Evolutionary conservation across 2,329 filamentous ascomycete species (phyloP), one percentile per base, ranked within the genome.

Genomic region (Dactylonectria estremocensis): DNA sequence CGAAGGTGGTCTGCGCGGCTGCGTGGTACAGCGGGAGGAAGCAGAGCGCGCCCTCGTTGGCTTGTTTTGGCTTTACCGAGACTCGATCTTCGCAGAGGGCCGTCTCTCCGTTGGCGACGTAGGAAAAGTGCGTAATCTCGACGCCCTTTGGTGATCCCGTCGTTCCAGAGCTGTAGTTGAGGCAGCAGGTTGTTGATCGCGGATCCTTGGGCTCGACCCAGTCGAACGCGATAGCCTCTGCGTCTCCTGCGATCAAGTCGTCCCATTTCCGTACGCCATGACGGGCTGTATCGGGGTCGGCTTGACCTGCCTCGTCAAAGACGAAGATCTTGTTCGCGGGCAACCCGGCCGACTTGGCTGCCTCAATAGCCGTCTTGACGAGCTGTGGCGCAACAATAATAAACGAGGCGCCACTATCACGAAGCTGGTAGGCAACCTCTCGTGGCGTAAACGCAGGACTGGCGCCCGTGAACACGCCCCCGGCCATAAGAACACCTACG

Each of bases 111-210:
- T 95, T 95, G 68, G 92, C 86, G 46, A 94, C 87, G 75, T 93
- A 93, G 70, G 93, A 91, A 62, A 84, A 82, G 79, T 95, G 93
- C 22, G 89, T 89, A 69, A 95, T 91, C 80, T 92, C 90, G 8
- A 96, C 93, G 8, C 94, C 94, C 77, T 96, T 97, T 5, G 94
- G 93, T 1, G 94, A 85, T 1, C 94, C 94, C 0, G 94, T 96
- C 7, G 92, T 95, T 6, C 93, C 89, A 24, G 88, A 91, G 70
- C 89, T 92, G 80, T 95, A 96, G 79, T 96, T 95, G 68, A 96
- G 86, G 28, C 89, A 91, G 71, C 91, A 88, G 1, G 88, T 88
- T 2, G 86, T 84, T 20, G 81, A 78, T 60, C 84, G 84, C 1
- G 88, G 80, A n/a, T 86, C 82, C 0, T 80, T 78, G 0, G 83